Base-by-base conservation (phyloP, 805 yeast species). In the Lachancea mirantina region DNA sequence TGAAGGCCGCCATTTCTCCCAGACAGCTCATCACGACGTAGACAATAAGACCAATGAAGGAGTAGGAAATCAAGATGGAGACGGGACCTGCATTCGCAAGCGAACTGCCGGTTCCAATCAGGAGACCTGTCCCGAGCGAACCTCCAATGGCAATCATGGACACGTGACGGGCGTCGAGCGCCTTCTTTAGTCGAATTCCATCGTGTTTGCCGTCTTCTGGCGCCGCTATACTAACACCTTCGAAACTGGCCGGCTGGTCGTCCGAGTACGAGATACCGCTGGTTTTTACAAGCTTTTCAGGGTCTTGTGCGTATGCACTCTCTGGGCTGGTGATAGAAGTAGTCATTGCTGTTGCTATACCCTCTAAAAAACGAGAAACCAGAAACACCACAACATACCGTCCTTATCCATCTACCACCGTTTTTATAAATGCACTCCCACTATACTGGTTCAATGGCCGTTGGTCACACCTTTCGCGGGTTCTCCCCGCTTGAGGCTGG, bases 61-160 rank as follows among this genome's bases (percentile, higher is more conserved):
- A 56, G 51, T 83, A 84, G 4, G 84, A 72, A 32, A 83, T 68
- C 26, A 78, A 52, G 22, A 68, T 50, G 3, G 71, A 55, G 4
- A 63, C 73, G 4, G 57, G 89, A 6, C 94, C 94, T 9, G 84
- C 85, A 8, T 67, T 54, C n/a, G 68, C 64, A 35, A 83, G 64
- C 1, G 88, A 77, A 10, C 75, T 61, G 36, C 87, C 85, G 3
- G 88, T 78, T 47, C 88, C 85, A 44, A 83, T 78, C 43, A 83
- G 63, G 36, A 83, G 65, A 50, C 88, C 94, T 1, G 92, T 81
- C 35, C 92, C 92, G 32, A 83, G 59, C 6, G 89, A 83, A 45
- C 92, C 89, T 45, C 92, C 94, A 43, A 84, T 74, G 42, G 92
- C 81, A 50, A 79, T 75, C 81, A 79, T 75, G 35, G 76, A 68